phyloP scores from a whole-genome alignment of 805 yeast species.

The Saccharomycopsis sp. region DNA sequence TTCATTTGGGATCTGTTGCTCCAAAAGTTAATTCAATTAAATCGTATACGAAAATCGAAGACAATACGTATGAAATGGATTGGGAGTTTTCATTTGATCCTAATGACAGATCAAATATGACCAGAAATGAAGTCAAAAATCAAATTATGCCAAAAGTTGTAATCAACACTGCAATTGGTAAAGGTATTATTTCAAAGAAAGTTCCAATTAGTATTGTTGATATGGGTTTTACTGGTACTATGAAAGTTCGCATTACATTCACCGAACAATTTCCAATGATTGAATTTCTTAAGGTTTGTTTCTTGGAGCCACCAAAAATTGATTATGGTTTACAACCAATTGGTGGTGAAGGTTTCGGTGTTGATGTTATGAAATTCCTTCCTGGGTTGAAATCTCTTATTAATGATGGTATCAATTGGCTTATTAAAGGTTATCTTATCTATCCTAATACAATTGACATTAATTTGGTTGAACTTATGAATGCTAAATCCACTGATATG shows the following conservation, averaged over 20 bases:
- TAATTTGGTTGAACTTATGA: constrained; percentile 66
- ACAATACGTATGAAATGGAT: constrained; percentile 69
- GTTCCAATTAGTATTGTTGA: constrained; percentile 76
- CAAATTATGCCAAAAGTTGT: constrained; percentile 77
- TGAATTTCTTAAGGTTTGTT: constrained; percentile 59
- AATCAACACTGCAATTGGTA: constrained; percentile 73
- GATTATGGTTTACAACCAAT: constrained; percentile 79
- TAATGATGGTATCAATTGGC: constrained; percentile 60
- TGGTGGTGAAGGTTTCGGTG: constrained; percentile 80
- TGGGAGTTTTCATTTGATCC: constrained; percentile 81
- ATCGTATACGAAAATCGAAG: constrained; percentile 64
- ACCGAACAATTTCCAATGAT: constrained; percentile 72
- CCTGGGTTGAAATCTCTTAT: constrained; percentile 76
- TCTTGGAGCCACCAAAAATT: constrained; percentile 71
- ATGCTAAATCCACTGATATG: constrained; percentile 57
- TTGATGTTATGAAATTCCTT: constrained; percentile 76
- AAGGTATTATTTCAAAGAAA: constrained; percentile 68
- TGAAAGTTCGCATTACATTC: constrained; percentile 50
- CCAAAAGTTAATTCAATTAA: constrained; percentile 68
- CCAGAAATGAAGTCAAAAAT: constrained; percentile 61
- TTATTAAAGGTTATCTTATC: constrained; percentile 68
- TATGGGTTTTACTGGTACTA: constrained; percentile 66
- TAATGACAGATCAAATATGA: constrained; percentile 77
- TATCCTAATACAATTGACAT: constrained; percentile 77
- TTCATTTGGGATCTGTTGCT: constrained; percentile 74